Evolutionary conservation across 2,329 filamentous ascomycete species (phyloP).

Genomic region (Aspergillus piperis): DNA sequence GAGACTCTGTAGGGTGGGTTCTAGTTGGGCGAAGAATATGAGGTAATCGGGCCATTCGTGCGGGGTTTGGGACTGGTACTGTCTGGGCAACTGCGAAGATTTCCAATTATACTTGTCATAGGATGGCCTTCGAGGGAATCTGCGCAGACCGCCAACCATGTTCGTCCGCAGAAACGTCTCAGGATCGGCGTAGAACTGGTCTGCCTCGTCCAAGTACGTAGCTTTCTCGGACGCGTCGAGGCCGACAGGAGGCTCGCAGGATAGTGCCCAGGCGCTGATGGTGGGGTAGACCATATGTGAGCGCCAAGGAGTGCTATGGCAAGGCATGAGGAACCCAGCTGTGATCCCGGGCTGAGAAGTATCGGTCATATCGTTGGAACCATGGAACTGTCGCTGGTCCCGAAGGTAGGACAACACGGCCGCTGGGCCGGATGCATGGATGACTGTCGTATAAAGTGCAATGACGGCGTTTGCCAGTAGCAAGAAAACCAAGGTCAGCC

Average conservation of each 20-base stretch:
- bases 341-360: slow-evolving; percentile 43
- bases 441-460: slow-evolving; percentile 69
- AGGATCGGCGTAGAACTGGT: slow-evolving; percentile 78
- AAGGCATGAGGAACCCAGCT: slow-evolving; percentile 86
- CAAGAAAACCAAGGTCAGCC: slow-evolving; percentile 57
- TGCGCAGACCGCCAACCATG: slow-evolving; percentile 47
- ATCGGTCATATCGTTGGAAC: not conserved
- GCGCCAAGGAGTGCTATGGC: slow-evolving; percentile 94
- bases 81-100: not conserved
- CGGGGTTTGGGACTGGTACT: slow-evolving; percentile 12
- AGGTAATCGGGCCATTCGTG: slow-evolving; percentile 53
- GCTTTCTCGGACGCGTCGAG: slow-evolving; percentile 62
- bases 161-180: slow-evolving; percentile 58
- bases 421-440: slow-evolving; percentile 80
- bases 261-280: slow-evolving; percentile 78
- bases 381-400: slow-evolving; percentile 64
- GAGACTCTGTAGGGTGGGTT: slow-evolving; percentile 48
- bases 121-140: slow-evolving; percentile 36
- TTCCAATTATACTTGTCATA: slow-evolving; percentile 23
- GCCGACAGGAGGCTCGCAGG: slow-evolving; percentile 84
- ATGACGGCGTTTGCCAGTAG: slow-evolving; percentile 69
- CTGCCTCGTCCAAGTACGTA: slow-evolving; percentile 82
- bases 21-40: slow-evolving; percentile 60
- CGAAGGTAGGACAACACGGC: slow-evolving; percentile 75
- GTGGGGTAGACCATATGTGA: slow-evolving; percentile 76